Evolutionary conservation across 2,329 filamentous ascomycete genomes (phyloP).

Genomic region (Claviceps citrina): DNA sequence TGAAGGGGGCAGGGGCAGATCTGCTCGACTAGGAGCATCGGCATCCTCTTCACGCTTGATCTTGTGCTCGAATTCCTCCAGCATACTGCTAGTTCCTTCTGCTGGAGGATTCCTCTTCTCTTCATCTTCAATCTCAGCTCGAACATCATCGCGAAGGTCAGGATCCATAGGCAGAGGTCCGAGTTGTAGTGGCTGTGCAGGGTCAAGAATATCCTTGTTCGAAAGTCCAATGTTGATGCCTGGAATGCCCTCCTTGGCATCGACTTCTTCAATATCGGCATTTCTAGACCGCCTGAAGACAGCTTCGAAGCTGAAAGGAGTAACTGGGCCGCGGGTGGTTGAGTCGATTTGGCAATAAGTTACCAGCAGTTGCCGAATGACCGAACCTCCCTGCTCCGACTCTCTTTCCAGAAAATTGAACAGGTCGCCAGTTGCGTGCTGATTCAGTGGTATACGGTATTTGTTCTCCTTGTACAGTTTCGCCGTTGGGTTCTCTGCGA

Average conservation of each 20-base stretch:
- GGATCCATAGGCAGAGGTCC: conserved; percentile 72
- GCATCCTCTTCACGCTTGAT: conserved; percentile 80
- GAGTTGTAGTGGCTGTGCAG: conserved; percentile 48
- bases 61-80: conserved; percentile 78
- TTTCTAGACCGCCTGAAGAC: conserved; percentile 43
- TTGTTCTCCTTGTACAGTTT: conserved; percentile 74
- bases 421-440: conserved; percentile 65
- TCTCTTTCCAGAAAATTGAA: conserved; percentile 86
- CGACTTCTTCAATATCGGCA: conserved; percentile 45
- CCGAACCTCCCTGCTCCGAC: conserved; percentile 60
- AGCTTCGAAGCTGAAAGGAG: conserved; percentile 47
- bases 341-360: conserved; percentile 42
- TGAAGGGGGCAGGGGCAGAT: conserved; percentile 76
- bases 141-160: conserved; percentile 70
- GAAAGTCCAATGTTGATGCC: conserved; percentile 46
- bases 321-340: conserved; percentile 45
- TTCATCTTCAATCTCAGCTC: conserved; percentile 72
- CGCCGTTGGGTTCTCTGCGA: conserved; percentile 59
- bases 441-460: conserved; percentile 80
- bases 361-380: conserved; percentile 60
- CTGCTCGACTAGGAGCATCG: conserved; percentile 62
- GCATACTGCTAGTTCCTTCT: conserved; percentile 54
- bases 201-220: conserved; percentile 44
- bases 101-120: conserved; percentile 62
- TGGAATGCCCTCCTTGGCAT: conserved; percentile 49